Base-by-base conservation (phyloP, 2,329 filamentous ascomycete genomes). In the Xylariaceae sp. region DNA sequence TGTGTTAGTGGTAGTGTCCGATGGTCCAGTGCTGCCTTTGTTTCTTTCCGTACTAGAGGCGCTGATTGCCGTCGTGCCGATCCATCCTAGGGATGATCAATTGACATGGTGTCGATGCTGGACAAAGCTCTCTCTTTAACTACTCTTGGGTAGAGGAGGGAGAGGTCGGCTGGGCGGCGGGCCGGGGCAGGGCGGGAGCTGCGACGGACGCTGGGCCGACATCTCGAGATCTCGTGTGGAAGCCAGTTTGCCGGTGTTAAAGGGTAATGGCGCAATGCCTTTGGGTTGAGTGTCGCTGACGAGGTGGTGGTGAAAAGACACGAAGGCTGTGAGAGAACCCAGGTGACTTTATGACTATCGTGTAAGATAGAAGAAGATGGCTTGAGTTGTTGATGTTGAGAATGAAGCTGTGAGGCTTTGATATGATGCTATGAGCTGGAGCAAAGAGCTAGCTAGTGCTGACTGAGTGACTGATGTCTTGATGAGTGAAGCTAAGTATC, bases 161-260 rank as follows among this genome's bases (percentile, higher is more conserved):
- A 87, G 82, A 74, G 84, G 84, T 57, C 84, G 78, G 74, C 80
- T 83, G 64, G 84, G 84, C 69, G 84, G 84, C 61, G 84, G 84
- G 67, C 84, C 84, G 57, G 84, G 84, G 81, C 84, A 87, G 67
- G 84, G 84, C 76, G 84, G 84, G 65, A 87, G 82, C 70, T 86
- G 83, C 67, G 83, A 85, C 63, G 84, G 84, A 72, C 84, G 81
- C 74, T 85, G 82, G 65, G 81, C 76, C 74, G 82, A 80, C 80
- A 84, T 82, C 61, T 73, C 76, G 73, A 71, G 64, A 59, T 70
- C 66, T 64, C 63, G 65, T 56, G 64, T 58, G 63, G 62, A 62
- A 66, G 69, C 69, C 69, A 71, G 66, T 65, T 62, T 68, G 65
- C 65, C 63, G 62, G 62, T 67, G 64, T 55, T 39, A 64, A 17